A percentile compares a stretch with the other conserved stretches of the same genome.
Evolutionary conservation across 768 basidiomycete species (phyloP).

Genomic region (Hemileccinum rubropunctum): DNA sequence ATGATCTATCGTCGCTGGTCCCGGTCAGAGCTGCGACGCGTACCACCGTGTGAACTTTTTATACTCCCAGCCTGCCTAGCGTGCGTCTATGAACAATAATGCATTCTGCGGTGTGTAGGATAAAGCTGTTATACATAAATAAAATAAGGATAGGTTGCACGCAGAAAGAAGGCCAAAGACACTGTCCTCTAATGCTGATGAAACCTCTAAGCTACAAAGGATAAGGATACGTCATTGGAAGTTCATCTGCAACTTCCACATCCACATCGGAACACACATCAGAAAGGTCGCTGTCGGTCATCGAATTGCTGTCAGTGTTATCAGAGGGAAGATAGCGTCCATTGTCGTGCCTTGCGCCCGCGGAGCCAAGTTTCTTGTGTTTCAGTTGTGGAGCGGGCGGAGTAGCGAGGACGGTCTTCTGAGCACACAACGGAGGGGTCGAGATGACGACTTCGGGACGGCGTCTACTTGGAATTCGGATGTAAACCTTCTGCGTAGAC

Average conservation of each 20-base stretch:
- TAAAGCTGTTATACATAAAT: conserved; percentile 25
- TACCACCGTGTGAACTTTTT: conserved; percentile 23
- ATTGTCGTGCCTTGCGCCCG: conserved; percentile 13
- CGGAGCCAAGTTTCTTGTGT: conserved; percentile 18
- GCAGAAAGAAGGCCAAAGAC: conserved; percentile 4
- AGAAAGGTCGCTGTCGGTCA: conserved; percentile 25
- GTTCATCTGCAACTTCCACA: conserved; percentile 23
- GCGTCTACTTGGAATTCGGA: conserved; percentile 20
- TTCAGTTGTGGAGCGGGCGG: conserved; percentile 23
- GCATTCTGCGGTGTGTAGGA: not conserved
- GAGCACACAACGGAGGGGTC: conserved; percentile 5
- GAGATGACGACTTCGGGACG: conserved; percentile 23
- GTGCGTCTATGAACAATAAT: conserved; percentile 1
- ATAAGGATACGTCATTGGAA: conserved; percentile 19
- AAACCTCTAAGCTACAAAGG: conserved; percentile 13
- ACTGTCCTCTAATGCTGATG: conserved; percentile 11
- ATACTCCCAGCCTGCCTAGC: not conserved
- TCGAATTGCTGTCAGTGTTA: conserved; percentile 13
- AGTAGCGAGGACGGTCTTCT: conserved; percentile 14
- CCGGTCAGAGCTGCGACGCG: conserved; percentile 5
- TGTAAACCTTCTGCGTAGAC: conserved; percentile 24
- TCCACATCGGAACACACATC: conserved; percentile 25
- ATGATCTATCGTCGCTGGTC: conserved; percentile 19
- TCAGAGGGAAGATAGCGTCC: conserved; percentile 25
- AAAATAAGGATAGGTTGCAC: conserved; percentile 32